These are phyloP conservation scores for Coemansia pectinata DNA, from an alignment of 192 early-diverging fungal genomes.

Conservation along the genomic window DNA sequence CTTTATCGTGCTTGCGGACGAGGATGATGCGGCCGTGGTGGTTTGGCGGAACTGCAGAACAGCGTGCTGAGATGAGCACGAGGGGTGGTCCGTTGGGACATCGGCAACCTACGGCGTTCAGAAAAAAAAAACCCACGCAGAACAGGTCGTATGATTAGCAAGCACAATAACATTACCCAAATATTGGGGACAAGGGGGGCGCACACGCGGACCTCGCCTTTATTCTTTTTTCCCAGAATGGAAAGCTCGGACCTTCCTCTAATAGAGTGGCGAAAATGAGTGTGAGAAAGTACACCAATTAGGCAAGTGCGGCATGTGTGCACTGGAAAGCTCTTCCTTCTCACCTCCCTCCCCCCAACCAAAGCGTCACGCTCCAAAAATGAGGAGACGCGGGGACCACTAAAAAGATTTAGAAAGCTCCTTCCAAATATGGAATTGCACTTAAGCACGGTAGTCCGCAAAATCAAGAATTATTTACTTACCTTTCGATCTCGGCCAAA, in stretches of 20 bases:
- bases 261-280: conserved; percentile 8
- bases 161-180: neutral
- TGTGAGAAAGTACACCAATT: conserved; percentile 14
- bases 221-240: neutral
- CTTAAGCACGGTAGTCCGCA: neutral
- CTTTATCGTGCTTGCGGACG: conserved; percentile 11
- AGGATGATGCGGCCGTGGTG: conserved; percentile 15
- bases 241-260: conserved; percentile 4
- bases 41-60: conserved; percentile 85
- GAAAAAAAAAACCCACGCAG: neutral
- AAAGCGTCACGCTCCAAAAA: neutral
- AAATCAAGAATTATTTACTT: conserved; percentile 15
- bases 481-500: conserved; percentile 82
- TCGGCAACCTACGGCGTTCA: conserved; percentile 71
- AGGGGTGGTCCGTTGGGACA: conserved; percentile 93
- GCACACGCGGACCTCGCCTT: neutral
- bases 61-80: conserved; percentile 93
- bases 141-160: neutral
- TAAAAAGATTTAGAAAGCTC: neutral
- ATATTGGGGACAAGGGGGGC: neutral
- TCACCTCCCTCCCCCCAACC: neutral
- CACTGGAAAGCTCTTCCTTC: neutral
- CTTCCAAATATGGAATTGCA: neutral
- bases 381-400: conserved; percentile 5
- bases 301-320: conserved; percentile 3